Evolutionary conservation across 1,284 basidiomycete genomes (phyloP).

Genomic region (Ceratobasidium sp.): DNA sequence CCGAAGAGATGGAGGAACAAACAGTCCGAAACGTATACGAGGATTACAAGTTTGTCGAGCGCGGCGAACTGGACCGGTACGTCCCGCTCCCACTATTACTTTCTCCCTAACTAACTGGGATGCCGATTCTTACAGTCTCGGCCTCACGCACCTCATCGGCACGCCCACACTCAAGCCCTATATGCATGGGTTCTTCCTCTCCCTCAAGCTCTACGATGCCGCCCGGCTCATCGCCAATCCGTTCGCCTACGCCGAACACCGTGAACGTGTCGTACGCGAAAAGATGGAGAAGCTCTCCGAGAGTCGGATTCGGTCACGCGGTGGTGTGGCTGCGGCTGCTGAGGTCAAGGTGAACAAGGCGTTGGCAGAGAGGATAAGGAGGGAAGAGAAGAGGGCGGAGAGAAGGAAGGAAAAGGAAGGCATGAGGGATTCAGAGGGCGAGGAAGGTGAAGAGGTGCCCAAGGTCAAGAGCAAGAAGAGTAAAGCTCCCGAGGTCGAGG

Average conservation of each 20-base stretch:
- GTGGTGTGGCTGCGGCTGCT: constrained; percentile 74
- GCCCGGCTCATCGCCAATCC: constrained; percentile 97
- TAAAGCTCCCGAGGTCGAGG: constrained; percentile 57
- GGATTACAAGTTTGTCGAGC: constrained; percentile 98
- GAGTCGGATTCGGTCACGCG: constrained; percentile 82
- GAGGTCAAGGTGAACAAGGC: constrained; percentile 92
- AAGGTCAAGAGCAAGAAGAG: constrained; percentile 58
- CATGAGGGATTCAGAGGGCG: constrained; percentile 50
- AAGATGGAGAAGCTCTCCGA: constrained; percentile 96
- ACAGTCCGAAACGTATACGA: constrained; percentile 85
- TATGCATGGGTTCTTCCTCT: constrained; percentile 99
- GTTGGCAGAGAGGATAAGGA: constrained; percentile 86
- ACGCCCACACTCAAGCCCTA: constrained; percentile 97
- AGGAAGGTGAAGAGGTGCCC: constrained; percentile 55
- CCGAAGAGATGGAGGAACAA: constrained; percentile 96
- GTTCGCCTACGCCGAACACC: constrained; percentile 94
- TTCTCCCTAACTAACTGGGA: constrained; percentile 8
- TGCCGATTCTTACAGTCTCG: constrained; percentile 68
- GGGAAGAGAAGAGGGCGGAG: constrained; percentile 76
- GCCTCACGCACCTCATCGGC: constrained; percentile 94
- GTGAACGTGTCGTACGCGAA: constrained; percentile 87
- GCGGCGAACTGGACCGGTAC: constrained; percentile 85
- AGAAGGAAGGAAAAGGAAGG: constrained; percentile 61
- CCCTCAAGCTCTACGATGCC: constrained; percentile 94
- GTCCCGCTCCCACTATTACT: constrained; percentile 55